phyloP scores from a whole-genome alignment of 257 asterid species.

The Ilex asprella region DNA sequence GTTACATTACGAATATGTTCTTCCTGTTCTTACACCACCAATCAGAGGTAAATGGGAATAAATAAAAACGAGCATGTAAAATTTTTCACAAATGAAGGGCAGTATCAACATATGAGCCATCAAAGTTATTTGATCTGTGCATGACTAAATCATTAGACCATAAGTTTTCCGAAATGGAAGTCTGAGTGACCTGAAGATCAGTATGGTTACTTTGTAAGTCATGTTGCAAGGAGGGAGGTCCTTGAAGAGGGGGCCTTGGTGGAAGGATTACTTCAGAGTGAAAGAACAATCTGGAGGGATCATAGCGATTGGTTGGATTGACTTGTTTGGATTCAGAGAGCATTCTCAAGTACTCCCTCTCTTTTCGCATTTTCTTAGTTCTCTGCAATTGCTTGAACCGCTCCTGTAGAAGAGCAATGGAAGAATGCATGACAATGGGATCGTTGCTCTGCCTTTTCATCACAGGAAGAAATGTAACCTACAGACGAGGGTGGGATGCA shows the following conservation, averaged over 20 bases:
- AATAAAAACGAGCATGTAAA: not conserved
- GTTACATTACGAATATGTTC: slow-evolving; percentile 7
- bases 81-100: not conserved
- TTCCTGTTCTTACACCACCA: not conserved
- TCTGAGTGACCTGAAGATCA: not conserved
- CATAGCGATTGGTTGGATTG: too few relatives aligned
- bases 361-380: not conserved
- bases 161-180: not conserved
- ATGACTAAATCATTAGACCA: not conserved
- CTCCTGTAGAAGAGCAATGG: not conserved
- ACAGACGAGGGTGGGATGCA: too few relatives aligned
- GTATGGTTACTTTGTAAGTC: not conserved
- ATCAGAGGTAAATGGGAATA: too few relatives aligned
- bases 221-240: not conserved
- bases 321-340: not conserved
- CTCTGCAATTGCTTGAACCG: not conserved
- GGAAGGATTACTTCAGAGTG: too few relatives aligned
- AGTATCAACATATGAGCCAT: not conserved
- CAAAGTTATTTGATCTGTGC: not conserved
- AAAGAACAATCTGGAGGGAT: too few relatives aligned
- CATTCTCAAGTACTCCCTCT: not conserved
- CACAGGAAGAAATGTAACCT: not conserved
- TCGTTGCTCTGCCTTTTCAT: not conserved
- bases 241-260: too few relatives aligned
- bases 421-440: not conserved